Base-by-base conservation (phyloP, 345 rosid species). In the Rhizophora mangle region DNA sequence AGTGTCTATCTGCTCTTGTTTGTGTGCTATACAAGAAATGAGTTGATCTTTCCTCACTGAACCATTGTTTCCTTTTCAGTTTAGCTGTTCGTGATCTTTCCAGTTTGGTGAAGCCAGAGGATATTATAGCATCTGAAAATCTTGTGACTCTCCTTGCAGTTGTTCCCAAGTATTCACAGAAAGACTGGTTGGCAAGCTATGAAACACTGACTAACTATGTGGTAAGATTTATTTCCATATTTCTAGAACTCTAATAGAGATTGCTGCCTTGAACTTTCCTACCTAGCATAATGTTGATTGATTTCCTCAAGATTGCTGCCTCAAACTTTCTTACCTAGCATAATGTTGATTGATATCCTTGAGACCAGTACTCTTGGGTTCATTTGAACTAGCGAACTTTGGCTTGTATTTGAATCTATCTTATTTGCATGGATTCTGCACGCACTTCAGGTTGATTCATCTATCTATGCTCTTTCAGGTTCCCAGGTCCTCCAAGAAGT, bases 41-140 rank as follows among this genome's bases (percentile, higher is more conserved):
- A 15, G 5, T 43, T 13, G 19, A 43, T 15, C 19, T 9, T 64
- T 68, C 29, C 53, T 60, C 63, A 34, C 65, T 69, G 77, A 77
- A 69, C 69, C 62, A 22, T 70, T 75, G 37, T 34, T 10, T 63
- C 39, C 59, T 49, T 76, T 75, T 76, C 94, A 96, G 99, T 86
- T 88, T 96, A 84, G 98, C 99, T 76, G 98, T 96, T 74, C 95
- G 99, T 79, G 99, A 96, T 84, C 91, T 92, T 65, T 92, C 99
- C 62, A 85, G 76, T 85, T 76, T 92, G 75, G 99, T 96, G 70
- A 92, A 96, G 79, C 90, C 92, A 34, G 95, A 85, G 77, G 98
- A 96, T 83, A 85, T 96, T 66, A 60, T 96, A 53, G 56, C 73
- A 32, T 90, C 99, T 54, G 99, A 96, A 75, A 89, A 96, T 78